phyloP scores from a whole-genome alignment of 164 flowering plant species.

The Piper betle region DNA sequence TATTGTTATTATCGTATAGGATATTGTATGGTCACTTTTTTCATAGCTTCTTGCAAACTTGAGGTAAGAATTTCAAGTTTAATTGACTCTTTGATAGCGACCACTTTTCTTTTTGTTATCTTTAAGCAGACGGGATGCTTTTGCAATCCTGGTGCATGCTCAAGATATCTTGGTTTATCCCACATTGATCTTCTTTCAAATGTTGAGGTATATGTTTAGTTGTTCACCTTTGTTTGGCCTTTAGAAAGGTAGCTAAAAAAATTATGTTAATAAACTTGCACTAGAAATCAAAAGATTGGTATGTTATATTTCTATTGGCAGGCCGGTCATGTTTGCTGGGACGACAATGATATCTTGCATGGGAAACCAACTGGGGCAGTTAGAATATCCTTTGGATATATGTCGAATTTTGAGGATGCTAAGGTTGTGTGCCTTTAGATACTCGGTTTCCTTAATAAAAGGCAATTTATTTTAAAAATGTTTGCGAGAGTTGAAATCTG shows the following conservation, averaged over 20 bases:
- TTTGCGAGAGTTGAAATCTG: not conserved
- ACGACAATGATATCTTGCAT: slow-evolving; percentile 66
- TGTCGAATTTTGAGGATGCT: slow-evolving; percentile 97
- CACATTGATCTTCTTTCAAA: slow-evolving; percentile 72
- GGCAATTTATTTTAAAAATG: too few relatives aligned
- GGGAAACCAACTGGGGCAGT: slow-evolving; percentile 97
- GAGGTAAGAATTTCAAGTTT: not conserved
- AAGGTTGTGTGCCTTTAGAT: slow-evolving; percentile 26
- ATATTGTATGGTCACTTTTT: too few relatives aligned
- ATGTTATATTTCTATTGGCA: slow-evolving; percentile 4
- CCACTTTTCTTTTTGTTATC: not conserved
- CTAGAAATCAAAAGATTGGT: too few relatives aligned
- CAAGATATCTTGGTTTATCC: slow-evolving; percentile 79
- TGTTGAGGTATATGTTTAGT: slow-evolving; percentile 45
- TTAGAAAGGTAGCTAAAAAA: not conserved
- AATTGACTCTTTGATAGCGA: not conserved
- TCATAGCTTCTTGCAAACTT: too few relatives aligned
- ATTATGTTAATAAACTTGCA: too few relatives aligned
- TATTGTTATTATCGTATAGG: not conserved
- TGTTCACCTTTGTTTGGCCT: not conserved
- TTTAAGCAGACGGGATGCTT: slow-evolving; percentile 87
- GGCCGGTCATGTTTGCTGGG: slow-evolving; percentile 99
- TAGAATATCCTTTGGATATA: slow-evolving; percentile 91
- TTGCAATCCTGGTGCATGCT: slow-evolving; percentile 99
- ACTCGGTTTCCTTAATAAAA: not conserved